Base-by-base conservation (phyloP, 1,284 basidiomycete genomes). In the Termitomyces sp. region DNA sequence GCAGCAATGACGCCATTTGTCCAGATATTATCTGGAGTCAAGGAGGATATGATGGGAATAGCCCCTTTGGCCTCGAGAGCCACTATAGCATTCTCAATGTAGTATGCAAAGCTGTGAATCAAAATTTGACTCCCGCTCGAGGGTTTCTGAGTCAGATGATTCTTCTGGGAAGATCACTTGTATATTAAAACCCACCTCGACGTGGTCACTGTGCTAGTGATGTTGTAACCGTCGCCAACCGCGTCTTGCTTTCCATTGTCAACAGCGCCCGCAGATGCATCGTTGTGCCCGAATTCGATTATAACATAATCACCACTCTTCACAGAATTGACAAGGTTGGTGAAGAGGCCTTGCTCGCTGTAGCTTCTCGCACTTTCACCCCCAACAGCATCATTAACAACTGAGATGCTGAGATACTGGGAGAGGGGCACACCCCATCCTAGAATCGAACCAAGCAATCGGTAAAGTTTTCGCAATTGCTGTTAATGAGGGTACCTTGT, bases 21-120 rank as follows among this genome's bases (percentile, higher is more conserved):
- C 73, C 75, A 78, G 26, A 69, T 68, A 60, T 79, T 75, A 58
- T 72, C 64, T 3, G 77, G 77, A 3, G 77, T 79, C 57, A 76
- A 73, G n/a, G 72, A 71, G 16, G 74, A 75, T 26, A 78, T 64
- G 54, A 80, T 77, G 26, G 71, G 68, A 30, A 69, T 73, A 26
- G 70, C 75, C 14, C 76, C 77, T 62, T 78, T 78, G 3, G 74
- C 71, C 60, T 73, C 66, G 42, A 77, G 59, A 16, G 70, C 52
- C 28, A 65, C 70, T 39, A 73, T 68, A 1, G 76, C 74, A 53
- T 77, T 73, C 54, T 73, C 68, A 52, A 76, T 67, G 52, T 75
- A 74, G 56, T 58, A 74, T 21, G 67, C 68, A 60, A 70, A 75
- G 3, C 68, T 72, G 54, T 73, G 72, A 33, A 75, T 70, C 16